Evolutionary conservation across 2,329 filamentous ascomycete species (phyloP).

Genomic region (Pestalotiopsis sp.): DNA sequence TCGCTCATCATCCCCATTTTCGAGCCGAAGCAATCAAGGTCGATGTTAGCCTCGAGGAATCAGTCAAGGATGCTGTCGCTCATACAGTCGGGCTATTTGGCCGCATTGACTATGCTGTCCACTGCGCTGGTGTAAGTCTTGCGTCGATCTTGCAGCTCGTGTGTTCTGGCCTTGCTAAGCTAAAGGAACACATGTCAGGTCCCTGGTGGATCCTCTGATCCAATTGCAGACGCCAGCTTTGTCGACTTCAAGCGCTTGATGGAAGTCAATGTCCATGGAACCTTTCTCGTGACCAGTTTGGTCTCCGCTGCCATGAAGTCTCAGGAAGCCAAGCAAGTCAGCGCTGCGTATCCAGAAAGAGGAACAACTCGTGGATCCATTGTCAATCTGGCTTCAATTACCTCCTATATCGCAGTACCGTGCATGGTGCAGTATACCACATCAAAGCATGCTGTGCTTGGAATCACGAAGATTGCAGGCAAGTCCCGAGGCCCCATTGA

Average conservation of each 20-base stretch:
- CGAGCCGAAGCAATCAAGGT: neutral
- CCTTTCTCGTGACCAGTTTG: conserved; percentile 16
- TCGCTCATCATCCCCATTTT: neutral
- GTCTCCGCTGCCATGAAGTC: conserved; percentile 16
- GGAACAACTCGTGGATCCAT: conserved; percentile 17
- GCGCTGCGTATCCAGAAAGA: neutral
- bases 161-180: no score
- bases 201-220: neutral
- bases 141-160: no score
- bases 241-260: conserved; percentile 13
- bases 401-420: neutral
- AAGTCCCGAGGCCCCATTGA: neutral
- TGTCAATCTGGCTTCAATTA: conserved; percentile 14
- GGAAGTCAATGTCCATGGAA: conserved; percentile 18
- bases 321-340: conserved; percentile 16
- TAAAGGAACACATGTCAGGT: no score
- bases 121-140: neutral
- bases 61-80: neutral
- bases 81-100: neutral
- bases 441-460: conserved; percentile 1
- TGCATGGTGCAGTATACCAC: conserved; percentile 8
- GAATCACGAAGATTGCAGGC: conserved; percentile 1
- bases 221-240: neutral
- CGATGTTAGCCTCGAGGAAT: neutral
- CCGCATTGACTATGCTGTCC: neutral